These are phyloP conservation scores for Xenoacremonium recifei DNA, from an alignment of 2,329 filamentous ascomycete genomes.

Conservation along the genomic window DNA sequence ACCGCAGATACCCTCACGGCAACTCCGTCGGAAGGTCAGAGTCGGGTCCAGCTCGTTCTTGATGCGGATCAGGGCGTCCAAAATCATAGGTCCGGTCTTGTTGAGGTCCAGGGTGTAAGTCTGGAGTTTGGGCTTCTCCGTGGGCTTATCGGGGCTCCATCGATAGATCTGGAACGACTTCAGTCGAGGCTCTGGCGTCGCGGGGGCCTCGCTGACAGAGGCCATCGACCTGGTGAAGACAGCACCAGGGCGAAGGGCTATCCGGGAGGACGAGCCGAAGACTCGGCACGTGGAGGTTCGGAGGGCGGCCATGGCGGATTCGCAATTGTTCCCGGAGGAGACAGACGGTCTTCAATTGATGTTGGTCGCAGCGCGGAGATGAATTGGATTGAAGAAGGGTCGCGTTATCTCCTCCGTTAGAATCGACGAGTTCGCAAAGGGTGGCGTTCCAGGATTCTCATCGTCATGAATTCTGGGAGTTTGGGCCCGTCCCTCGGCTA, in stretches of 20 bases:
- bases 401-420: conserved; percentile 27
- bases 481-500: conserved; percentile 32
- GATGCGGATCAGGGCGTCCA: conserved; percentile 94
- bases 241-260: conserved; percentile 40
- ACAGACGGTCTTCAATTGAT: conserved; percentile 23
- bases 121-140: conserved; percentile 94
- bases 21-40: conserved; percentile 91
- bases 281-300: conserved; percentile 56
- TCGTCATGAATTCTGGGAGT: conserved; percentile 27
- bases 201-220: conserved; percentile 57
- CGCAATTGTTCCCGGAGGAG: conserved; percentile 23
- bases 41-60: conserved; percentile 99
- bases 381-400: conserved; percentile 27
- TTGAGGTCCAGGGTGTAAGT: conserved; percentile 92
- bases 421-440: conserved; percentile 20
- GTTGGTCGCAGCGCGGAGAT: conserved; percentile 14
- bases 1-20: conserved; percentile 96
- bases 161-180: conserved; percentile 99
- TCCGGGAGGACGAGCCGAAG: conserved; percentile 44
- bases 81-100: conserved; percentile 98
- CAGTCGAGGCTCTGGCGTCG: conserved; percentile 63
- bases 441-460: conserved; percentile 21
- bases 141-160: conserved; percentile 93
- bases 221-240: conserved; percentile 54
- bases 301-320: conserved; percentile 57